Conservation (phyloP, 1,284 basidiomycete species). For the Sporisorium iseilematis-ciliati region DNA sequence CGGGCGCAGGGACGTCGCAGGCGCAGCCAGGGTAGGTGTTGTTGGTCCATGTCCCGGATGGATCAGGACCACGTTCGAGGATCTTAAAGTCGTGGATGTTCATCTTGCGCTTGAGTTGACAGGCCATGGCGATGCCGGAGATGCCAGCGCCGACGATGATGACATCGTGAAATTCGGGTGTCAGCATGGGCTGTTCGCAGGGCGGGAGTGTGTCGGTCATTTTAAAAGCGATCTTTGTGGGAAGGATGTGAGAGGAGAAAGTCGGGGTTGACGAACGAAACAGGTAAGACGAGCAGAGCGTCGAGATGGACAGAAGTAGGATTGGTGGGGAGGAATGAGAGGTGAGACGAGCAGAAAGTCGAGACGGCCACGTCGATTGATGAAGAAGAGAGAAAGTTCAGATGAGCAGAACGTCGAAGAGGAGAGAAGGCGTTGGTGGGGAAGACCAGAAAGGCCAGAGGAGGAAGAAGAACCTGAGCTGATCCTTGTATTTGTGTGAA, state of each 20-base stretch:
- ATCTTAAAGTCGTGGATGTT: slow-evolving; percentile 60
- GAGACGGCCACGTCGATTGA: no score
- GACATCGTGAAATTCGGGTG: slow-evolving; percentile 64
- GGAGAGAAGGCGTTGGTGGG: background rate
- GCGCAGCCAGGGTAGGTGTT: slow-evolving; percentile 65
- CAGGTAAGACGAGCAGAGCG: background rate
- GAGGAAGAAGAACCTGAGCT: background rate
- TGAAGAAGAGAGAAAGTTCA: background rate
- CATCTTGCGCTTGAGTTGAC: slow-evolving; percentile 58
- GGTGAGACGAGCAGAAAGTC: background rate
- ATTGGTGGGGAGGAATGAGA: background rate
- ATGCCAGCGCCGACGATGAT: slow-evolving; percentile 65
- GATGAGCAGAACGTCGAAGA: background rate
- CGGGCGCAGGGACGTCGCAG: slow-evolving; percentile 66
- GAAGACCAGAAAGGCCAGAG: background rate
- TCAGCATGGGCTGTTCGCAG: slow-evolving; percentile 31
- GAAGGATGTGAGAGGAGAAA: no score
- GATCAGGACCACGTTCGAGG: slow-evolving; percentile 48
- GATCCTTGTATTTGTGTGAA: background rate
- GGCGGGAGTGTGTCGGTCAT: slow-evolving; percentile 20
- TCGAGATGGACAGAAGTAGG: background rate
- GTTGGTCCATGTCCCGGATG: slow-evolving; percentile 59
- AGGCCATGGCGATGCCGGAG: slow-evolving; percentile 60
- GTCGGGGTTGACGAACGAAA: no score
- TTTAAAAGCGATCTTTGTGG: background rate